Evolutionary conservation across 1,139 yeast genomes (phyloP).

Genomic region (Kodamaea anthophila): DNA sequence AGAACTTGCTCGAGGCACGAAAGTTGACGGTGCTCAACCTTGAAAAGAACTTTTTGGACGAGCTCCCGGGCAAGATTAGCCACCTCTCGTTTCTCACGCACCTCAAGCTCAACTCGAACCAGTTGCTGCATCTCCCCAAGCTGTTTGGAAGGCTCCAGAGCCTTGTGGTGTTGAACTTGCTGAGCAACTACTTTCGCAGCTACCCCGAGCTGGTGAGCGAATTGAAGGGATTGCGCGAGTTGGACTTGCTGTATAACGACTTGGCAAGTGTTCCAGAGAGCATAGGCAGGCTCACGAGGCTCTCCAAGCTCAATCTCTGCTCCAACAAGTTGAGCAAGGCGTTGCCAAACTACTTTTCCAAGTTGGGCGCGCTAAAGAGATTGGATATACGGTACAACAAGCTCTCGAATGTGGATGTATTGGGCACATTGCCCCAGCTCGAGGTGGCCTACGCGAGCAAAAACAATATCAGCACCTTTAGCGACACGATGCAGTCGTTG

Average conservation of each 20-base stretch:
- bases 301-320: constrained; percentile 68
- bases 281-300: constrained; percentile 49
- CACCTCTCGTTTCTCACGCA: constrained; percentile 48
- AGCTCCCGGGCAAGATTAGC: constrained; percentile 54
- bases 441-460: constrained; percentile 74
- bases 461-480: constrained; percentile 68
- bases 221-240: constrained; percentile 52
- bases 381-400: constrained; percentile 76
- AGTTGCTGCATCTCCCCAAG: constrained; percentile 59
- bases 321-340: constrained; percentile 61
- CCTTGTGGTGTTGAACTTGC: constrained; percentile 60
- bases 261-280: constrained; percentile 56
- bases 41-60: constrained; percentile 69
- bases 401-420: constrained; percentile 56
- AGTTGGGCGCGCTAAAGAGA: constrained; percentile 55
- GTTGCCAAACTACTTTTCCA: constrained; percentile 49
- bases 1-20: constrained; percentile 62
- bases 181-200: constrained; percentile 68
- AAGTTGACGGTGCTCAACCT: constrained; percentile 66
- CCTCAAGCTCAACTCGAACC: constrained; percentile 66
- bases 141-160: constrained; percentile 51
- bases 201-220: constrained; percentile 70
- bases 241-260: constrained; percentile 81
- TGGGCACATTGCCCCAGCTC: constrained; percentile 58
- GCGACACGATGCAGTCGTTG: constrained; percentile 53